Evolutionary conservation across 441 rosid genomes (phyloP), one percentile per base, ranked within the genome.

Genomic region (Populus hybrid): DNA sequence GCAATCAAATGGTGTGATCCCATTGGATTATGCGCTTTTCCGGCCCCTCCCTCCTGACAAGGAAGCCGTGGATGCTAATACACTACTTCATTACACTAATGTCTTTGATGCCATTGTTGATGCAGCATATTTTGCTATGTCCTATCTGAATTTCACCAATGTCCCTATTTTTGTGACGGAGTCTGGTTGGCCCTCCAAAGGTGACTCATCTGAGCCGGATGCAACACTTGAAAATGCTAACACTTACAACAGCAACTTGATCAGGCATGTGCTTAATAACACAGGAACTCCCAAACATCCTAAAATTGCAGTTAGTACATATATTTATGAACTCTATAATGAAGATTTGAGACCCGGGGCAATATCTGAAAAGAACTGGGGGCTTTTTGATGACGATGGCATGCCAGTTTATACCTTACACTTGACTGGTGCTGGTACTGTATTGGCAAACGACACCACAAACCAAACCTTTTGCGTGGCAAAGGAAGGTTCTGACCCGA

Each of bases 171-270:
- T 92, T 38, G 98, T 95, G 64, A 89, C 90, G 0, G 97, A 95
- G 81, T 90, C 98, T 0, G 99, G 99, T 26, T 93, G 99, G 99
- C 99, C 99, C 0, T 93, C 99, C 1, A 92, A 90, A 80, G 99
- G 99, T 42, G 98, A 87, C 18, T 82, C 90, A 5, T 72, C 82
- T 0, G 99, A 93, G 81, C 86, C 85, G 0, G 93, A 93, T 28
- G 99, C 98, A 5, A 91, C 95, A 0, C n/a, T 82, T 35, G 95
- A 93, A 11, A 90, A 92, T 70, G 99, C 99, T 4, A 88, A 95
- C 86, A 91, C 97, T 35, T 95, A 91, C 86, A 95, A 95, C 77
- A 90, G 95, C 64, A 93, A 95, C 86, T 82, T 95, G 88, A 91
- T 95, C 66, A 91, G 85, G 88, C 98, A 95, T 11, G 93, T 95